These are phyloP conservation scores for Pistacia atlantica DNA, from an alignment of 345 rosid genomes.

Conservation along the genomic window DNA sequence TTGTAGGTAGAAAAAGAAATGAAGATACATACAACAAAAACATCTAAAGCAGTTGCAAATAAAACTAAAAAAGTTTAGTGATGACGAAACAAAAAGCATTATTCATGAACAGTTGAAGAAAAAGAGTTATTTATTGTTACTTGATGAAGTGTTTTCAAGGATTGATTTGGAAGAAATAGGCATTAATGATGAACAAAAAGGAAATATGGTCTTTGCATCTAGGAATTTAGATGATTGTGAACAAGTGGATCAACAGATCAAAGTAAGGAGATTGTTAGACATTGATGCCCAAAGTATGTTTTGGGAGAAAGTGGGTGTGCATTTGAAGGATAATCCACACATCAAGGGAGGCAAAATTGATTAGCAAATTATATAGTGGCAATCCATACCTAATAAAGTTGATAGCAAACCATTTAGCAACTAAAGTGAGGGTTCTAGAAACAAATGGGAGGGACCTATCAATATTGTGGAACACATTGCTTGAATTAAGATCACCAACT, in stretches of 20 bases:
- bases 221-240: background rate
- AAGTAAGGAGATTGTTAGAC: background rate
- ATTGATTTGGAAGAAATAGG: slow-evolving; percentile 6
- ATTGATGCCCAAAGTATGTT: slow-evolving; percentile 4
- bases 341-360: background rate
- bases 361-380: slow-evolving; percentile 7
- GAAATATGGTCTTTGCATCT: slow-evolving; percentile 19
- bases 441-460: background rate
- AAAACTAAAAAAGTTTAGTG: too few species aligned
- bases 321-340: background rate
- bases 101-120: background rate
- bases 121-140: slow-evolving; percentile 5
- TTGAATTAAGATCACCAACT: background rate
- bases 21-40: background rate
- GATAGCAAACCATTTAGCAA: background rate
- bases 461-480: background rate
- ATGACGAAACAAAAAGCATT: too few species aligned
- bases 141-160: slow-evolving; percentile 14
- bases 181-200: slow-evolving; percentile 6
- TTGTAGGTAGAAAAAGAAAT: background rate
- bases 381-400: background rate
- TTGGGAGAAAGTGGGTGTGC: background rate
- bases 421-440: background rate
- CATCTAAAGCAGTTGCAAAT: too few species aligned
- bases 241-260: background rate